Percentiles rank a stretch among this genome's conserved stretches.
These are phyloP conservation scores for Tolypocladium paradoxum DNA, from an alignment of 2,329 filamentous ascomycete species.

Conservation along the genomic window DNA sequence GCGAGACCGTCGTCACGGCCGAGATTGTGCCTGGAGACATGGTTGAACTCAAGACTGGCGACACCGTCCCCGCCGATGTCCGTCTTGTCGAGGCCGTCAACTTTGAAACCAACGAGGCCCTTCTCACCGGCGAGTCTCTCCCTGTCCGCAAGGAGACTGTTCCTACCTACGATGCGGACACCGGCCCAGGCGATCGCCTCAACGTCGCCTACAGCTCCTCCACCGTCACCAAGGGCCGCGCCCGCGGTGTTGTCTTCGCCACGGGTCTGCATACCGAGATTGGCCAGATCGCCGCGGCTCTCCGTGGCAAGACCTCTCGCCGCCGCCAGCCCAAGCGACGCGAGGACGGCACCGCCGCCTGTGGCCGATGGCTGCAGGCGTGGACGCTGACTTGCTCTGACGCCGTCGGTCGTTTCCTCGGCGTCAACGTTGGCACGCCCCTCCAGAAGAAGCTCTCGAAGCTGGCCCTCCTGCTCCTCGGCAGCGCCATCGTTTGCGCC, in stretches of 20 bases:
- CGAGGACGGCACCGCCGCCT: slow-evolving; percentile 27
- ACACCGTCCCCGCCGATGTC: slow-evolving; percentile 51
- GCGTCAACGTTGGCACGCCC: slow-evolving; percentile 49
- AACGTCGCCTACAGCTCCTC: slow-evolving; percentile 55
- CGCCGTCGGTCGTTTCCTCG: slow-evolving; percentile 35
- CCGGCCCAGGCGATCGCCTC: slow-evolving; percentile 43
- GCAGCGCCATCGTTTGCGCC: slow-evolving; percentile 38
- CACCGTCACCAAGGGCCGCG: slow-evolving; percentile 50
- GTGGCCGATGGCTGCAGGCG: slow-evolving; percentile 21
- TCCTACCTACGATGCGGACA: slow-evolving; percentile 29
- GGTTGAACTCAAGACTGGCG: slow-evolving; percentile 41
- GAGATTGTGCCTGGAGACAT: slow-evolving; percentile 48
- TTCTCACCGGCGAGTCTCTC: slow-evolving; percentile 53
- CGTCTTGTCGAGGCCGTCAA: slow-evolving; percentile 50
- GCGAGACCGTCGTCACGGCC: slow-evolving; percentile 24
- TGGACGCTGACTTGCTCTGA: slow-evolving; percentile 25
- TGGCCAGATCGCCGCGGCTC: slow-evolving; percentile 44
- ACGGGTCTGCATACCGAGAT: slow-evolving; percentile 53
- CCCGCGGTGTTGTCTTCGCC: slow-evolving; percentile 47
- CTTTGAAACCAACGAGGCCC: slow-evolving; percentile 56
- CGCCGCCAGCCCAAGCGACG: slow-evolving; percentile 28
- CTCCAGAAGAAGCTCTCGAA: slow-evolving; percentile 60
- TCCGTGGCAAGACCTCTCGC: slow-evolving; percentile 26
- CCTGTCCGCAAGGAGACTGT: slow-evolving; percentile 44
- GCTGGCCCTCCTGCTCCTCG: slow-evolving; percentile 57